Evolutionary conservation across 202 grass and related monocot genomes (phyloP), one percentile per base, ranked within the genome.

Genomic region (Elaeis oleifera): DNA sequence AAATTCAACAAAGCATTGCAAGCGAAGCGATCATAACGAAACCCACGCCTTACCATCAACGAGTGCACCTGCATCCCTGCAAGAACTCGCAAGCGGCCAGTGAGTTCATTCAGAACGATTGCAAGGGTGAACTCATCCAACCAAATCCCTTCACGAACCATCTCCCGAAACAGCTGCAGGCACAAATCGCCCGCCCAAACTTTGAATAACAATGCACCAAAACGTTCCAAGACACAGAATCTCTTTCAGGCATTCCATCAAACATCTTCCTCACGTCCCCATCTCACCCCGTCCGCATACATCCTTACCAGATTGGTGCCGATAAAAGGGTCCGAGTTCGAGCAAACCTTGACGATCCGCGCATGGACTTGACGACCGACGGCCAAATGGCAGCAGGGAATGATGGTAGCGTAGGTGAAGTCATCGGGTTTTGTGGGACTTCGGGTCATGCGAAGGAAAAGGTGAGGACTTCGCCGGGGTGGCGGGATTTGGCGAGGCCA

Each of bases 1-100:
- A 84, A 54, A 66, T 79, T 65, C 76, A 84, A 68, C 27, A 79
- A 61, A 27, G 71, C 60, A 64, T 78, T 84, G 61, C 81, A 70
- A 44, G 62, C 36, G 17, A 75, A 75, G 15, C 28, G 23, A 67
- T 85, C 74, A 3, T 5, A 60, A 56, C 32, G 26, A 44, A 63
- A 75, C 0, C 83, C 73, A 23, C 50, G 51, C 54, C 70, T 74
- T 1, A 70, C 16, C 16, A 81, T 77, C 29, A 77, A 50, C 1
- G 77, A 53, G 27, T 85, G 73, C 25, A 77, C 58, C 53, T 70
- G 77, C 67, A 58, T 80, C 53, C 57, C 71, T 61, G 51, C 29
- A 1, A 50, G 39, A 68, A 48, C 28, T 7, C 36, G 32, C 19
- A 25, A 24, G 63, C 51, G 21, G 26, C 32, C 21, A n/a, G 51